phyloP scores from a whole-genome alignment of 2,329 filamentous ascomycete genomes.

The Atkinsonella texensis region DNA sequence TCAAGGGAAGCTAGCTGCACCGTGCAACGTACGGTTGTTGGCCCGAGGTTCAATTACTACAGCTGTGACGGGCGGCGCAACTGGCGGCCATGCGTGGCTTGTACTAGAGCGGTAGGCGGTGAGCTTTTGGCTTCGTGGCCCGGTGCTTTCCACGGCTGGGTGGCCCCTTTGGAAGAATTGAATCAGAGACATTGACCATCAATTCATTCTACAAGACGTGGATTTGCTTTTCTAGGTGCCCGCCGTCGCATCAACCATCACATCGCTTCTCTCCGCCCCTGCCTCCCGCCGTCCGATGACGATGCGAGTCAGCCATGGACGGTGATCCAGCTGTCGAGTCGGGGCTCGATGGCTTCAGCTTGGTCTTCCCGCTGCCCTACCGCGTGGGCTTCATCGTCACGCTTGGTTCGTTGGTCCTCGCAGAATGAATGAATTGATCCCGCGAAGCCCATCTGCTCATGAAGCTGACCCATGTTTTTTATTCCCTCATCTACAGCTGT shows the following conservation, averaged over 20 bases:
- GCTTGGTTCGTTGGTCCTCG: conserved; percentile 46
- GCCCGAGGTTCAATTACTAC: neutral
- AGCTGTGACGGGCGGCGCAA: neutral
- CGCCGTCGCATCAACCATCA: no score
- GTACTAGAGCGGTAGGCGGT: conserved; percentile 1
- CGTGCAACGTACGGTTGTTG: neutral
- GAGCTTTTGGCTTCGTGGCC: neutral
- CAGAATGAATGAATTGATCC: no score
- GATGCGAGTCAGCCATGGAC: conserved; percentile 42
- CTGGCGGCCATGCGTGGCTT: neutral
- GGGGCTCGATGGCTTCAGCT: conserved; percentile 73
- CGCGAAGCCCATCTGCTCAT: neutral
- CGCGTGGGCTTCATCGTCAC: conserved; percentile 78
- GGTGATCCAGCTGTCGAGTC: conserved; percentile 60
- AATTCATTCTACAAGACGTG: neutral
- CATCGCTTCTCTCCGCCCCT: neutral
- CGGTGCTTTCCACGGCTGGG: no score
- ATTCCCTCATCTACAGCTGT: conserved; percentile 61
- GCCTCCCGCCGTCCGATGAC: conserved; percentile 4
- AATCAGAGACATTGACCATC: neutral
- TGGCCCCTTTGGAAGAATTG: no score
- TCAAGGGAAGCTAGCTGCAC: neutral
- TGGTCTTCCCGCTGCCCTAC: conserved; percentile 78
- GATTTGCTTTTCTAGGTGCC: neutral
- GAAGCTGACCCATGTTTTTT: neutral